Evolutionary conservation across 768 basidiomycete species (phyloP), one percentile per base, ranked within the genome.

Genomic region (Boletellus sp.): DNA sequence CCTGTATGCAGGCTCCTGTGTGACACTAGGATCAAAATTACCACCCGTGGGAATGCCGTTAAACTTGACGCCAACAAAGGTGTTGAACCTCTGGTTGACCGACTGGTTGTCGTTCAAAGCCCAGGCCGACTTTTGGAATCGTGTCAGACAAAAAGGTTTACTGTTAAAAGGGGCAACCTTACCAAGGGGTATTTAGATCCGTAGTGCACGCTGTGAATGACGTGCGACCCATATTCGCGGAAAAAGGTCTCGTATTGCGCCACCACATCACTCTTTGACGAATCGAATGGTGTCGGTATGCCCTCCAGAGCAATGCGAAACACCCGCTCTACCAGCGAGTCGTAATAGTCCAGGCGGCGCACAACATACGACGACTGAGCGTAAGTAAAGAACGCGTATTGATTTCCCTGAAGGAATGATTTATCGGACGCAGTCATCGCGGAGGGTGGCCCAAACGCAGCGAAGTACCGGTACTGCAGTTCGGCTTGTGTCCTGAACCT

Each of bases 341-440:
- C 17, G 17, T 20, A 37, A 37, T 37, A 37, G 36, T 51, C 50
- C 24, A 26, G 45, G n/a, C 41, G 45, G 12, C 45, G 50, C 10
- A 26, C 50, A 4, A 3, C 31, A 10, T 47, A 51, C 2, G 33
- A 35, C 17, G 45, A 45, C 20, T 47, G 33, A 4, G 38, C 10
- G 39, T 36, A 51, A 16, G 39, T 51, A 26, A 51, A 51, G 33
- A 51, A 51, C 5, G 50, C 38, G 28, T 42, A 51, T 34, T 51
- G 50, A 15, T 41, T 39, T 8, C 4, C 4, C n/a, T 40, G 32
- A 36, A 47, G 45, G 26, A 51, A 51, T 5, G 45, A 47, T 13
- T 47, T 51, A 16, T 43, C 39, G 24, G 50, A 38, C 12, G 50
- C 50, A 39, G 28, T 42, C 6, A 34, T 11, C 19, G 28, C 50